Conservation (phyloP, 2,329 filamentous ascomycete genomes). For the Myotisia sp. region DNA sequence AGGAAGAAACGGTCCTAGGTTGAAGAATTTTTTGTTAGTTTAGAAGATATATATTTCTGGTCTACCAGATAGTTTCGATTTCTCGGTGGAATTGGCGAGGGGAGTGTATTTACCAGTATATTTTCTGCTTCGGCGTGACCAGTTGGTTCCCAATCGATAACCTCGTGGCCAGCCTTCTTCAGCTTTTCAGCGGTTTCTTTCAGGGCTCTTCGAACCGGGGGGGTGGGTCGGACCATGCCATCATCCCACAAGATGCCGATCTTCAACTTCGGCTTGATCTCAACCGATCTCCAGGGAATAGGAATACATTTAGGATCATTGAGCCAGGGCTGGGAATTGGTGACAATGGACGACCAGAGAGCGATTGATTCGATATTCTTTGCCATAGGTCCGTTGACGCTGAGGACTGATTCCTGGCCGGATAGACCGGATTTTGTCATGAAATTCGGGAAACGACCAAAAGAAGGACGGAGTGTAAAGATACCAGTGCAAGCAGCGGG, state of each 20-base stretch:
- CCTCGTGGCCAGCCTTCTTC: conserved; percentile 24
- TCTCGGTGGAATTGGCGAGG: too few relatives aligned
- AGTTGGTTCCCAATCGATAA: conserved; percentile 32
- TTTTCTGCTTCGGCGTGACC: conserved; percentile 30
- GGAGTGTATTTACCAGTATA: conserved; percentile 26
- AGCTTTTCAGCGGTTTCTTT: conserved; percentile 22
- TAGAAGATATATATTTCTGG: background rate
- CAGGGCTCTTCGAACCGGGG: conserved; percentile 26
- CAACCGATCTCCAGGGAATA: conserved; percentile 24
- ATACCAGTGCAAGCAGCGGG: conserved; percentile 39
- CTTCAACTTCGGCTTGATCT: conserved; percentile 22
- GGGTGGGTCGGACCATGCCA: conserved; percentile 43
- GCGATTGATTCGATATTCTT: conserved; percentile 21
- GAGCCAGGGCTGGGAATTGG: conserved; percentile 24
- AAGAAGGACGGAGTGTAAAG: conserved; percentile 40
- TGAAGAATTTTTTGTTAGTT: background rate
- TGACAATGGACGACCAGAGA: conserved; percentile 23
- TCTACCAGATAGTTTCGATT: too few relatives aligned
- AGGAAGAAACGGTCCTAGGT: conserved; percentile 26
- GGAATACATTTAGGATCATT: conserved; percentile 26
- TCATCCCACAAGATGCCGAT: conserved; percentile 35
- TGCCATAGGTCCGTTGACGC: conserved; percentile 29
- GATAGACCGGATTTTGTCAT: conserved; percentile 36
- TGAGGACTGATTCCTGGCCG: conserved; percentile 28
- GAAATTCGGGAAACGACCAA: conserved; percentile 42